phyloP scores from a whole-genome alignment of 2,329 filamentous ascomycete genomes.

The Diaporthe citri region DNA sequence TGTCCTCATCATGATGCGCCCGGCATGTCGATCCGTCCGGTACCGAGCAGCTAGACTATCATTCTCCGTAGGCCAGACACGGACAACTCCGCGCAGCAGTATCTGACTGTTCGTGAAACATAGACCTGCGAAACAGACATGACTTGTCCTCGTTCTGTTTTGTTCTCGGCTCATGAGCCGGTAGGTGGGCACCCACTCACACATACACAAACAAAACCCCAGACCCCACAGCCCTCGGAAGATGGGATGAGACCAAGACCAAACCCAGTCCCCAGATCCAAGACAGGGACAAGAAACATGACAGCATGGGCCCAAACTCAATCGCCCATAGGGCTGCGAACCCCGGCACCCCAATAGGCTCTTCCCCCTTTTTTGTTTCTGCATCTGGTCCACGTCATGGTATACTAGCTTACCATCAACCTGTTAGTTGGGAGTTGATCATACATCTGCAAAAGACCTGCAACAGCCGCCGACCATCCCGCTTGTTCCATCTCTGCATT shows the following conservation, averaged over 20 bases:
- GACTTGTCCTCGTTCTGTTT: background rate
- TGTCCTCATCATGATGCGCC: background rate
- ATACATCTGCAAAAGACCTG: background rate
- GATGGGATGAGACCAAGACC: conserved; percentile 29
- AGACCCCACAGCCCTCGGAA: conserved; percentile 8
- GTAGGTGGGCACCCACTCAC: background rate
- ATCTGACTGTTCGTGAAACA: background rate
- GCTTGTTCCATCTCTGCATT: background rate
- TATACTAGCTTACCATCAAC: background rate
- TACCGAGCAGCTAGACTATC: background rate
- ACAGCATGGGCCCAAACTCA: conserved; percentile 24
- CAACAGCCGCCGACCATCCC: background rate
- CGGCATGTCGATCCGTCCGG: background rate
- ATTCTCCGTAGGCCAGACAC: no score
- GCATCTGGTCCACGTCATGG: background rate
- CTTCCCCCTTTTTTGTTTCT: background rate
- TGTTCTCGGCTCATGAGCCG: conserved; percentile 8
- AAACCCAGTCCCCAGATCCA: conserved; percentile 1
- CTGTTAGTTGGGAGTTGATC: background rate
- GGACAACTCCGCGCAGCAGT: no score
- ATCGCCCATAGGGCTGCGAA: conserved; percentile 17
- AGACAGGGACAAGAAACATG: conserved; percentile 9
- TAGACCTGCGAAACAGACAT: background rate
- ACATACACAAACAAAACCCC: background rate
- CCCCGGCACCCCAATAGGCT: background rate